These are phyloP conservation scores for Phytophthora citricola DNA, from an alignment of 352 stramenopile species.

Conservation along the genomic window DNA sequence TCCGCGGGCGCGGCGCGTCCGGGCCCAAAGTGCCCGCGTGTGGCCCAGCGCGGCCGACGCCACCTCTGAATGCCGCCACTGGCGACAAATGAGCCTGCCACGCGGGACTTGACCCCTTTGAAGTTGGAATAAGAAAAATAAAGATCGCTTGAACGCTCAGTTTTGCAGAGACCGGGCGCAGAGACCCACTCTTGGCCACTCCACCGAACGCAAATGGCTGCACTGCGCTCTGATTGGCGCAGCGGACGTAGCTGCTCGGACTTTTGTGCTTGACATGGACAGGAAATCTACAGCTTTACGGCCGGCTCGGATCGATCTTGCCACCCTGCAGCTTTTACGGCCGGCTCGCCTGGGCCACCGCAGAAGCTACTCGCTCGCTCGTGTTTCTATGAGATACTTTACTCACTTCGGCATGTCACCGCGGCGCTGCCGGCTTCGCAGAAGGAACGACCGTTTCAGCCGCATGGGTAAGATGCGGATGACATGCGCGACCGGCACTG, in stretches of 20 bases:
- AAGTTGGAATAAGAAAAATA: conserved; percentile 40
- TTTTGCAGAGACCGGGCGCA: conserved; percentile 15
- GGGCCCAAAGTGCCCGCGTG: conserved; percentile 6
- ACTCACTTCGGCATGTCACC: too few relatives aligned
- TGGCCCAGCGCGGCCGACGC: conserved; percentile 9
- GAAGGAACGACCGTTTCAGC: conserved; percentile 10
- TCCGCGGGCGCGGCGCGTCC: conserved; percentile 27
- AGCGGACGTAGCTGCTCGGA: background rate
- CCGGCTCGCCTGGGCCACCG: too few relatives aligned
- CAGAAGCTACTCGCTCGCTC: too few relatives aligned
- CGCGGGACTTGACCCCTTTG: conserved; percentile 32
- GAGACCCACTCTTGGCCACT: conserved; percentile 1
- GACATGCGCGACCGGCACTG: conserved; percentile 17
- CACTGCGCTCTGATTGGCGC: conserved; percentile 4
- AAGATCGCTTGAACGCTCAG: conserved; percentile 26
- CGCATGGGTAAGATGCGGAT: conserved; percentile 27
- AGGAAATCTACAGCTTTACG: too few relatives aligned
- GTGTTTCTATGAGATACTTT: too few relatives aligned
- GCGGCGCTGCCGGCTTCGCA: background rate
- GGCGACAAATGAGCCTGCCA: conserved; percentile 37
- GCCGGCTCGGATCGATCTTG: too few relatives aligned
- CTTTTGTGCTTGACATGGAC: too few relatives aligned
- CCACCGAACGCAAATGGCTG: conserved; percentile 18
- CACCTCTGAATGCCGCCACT: conserved; percentile 16
- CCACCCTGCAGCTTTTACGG: too few relatives aligned